phyloP scores from a whole-genome alignment of 768 basidiomycete species.

The Macrolepiota fuliginosa region DNA sequence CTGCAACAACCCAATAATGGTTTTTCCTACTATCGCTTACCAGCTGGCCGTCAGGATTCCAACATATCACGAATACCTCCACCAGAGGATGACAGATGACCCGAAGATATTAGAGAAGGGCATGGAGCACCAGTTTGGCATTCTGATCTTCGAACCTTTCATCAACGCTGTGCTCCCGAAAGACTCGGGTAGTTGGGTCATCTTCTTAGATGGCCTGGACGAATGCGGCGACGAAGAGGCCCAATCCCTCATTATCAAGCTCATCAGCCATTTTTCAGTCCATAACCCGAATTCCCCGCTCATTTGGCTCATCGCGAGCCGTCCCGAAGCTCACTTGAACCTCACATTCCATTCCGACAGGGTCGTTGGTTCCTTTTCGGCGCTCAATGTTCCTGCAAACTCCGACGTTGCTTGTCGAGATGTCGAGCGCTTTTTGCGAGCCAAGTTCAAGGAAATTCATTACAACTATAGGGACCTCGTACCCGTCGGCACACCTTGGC shows the following conservation, averaged over 20 bases:
- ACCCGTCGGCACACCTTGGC: not conserved
- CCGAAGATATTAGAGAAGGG: not conserved
- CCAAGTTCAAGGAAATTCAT: not conserved
- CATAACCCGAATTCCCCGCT: not conserved
- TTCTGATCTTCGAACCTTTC: not conserved
- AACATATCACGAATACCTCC: not conserved
- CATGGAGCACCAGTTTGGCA: not conserved
- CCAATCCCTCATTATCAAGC: not conserved
- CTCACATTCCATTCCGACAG: not conserved
- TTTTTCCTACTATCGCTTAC: not conserved
- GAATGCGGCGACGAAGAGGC: not conserved
- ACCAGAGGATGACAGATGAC: not conserved
- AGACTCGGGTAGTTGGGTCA: not conserved
- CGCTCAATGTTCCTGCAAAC: not conserved
- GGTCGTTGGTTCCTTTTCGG: not conserved
- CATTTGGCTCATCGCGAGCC: not conserved
- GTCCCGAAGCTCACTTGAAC: not conserved
- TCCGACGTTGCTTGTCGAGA: not conserved
- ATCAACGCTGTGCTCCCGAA: not conserved
- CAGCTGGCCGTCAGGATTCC: not conserved
- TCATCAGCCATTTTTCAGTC: not conserved
- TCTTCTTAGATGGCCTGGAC: conserved; percentile 1
- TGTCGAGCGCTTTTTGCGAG: not conserved
- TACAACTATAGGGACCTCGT: not conserved
- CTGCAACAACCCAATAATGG: not conserved